Conservation (phyloP, 2,329 filamentous ascomycete genomes). For the Zymoseptoria crescenta region DNA sequence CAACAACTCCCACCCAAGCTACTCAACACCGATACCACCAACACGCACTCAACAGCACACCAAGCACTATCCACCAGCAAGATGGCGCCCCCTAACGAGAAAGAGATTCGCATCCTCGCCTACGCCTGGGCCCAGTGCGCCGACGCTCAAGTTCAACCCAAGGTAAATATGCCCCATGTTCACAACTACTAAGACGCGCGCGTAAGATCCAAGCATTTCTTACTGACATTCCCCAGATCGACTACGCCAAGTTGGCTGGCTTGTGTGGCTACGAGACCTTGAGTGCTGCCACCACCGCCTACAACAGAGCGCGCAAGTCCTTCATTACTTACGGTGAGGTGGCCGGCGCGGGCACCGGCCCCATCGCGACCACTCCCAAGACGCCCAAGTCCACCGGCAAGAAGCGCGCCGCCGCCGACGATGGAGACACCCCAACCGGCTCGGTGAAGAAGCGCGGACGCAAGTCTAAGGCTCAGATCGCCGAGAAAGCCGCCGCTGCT, state of each 20-base stretch:
- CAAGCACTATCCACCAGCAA: background rate
- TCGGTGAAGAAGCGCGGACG: background rate
- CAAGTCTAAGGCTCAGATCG: background rate
- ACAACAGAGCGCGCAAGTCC: constrained; percentile 61
- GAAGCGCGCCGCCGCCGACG: background rate
- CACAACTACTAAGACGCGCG: too few species aligned
- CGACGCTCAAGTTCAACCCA: background rate
- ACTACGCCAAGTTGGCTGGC: constrained; percentile 14
- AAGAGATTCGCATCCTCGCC: constrained; percentile 3
- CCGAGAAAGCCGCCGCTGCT: background rate
- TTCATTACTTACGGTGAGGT: constrained; percentile 23
- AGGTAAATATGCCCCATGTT: constrained; percentile 1
- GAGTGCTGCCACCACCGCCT: constrained; percentile 14
- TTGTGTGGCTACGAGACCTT: constrained; percentile 12
- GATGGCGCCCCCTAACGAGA: constrained; percentile 1
- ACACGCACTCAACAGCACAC: background rate
- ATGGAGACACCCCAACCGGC: background rate
- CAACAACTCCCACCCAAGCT: too few species aligned
- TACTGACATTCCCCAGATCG: constrained; percentile 10
- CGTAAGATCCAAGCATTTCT: background rate
- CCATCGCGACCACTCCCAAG: background rate
- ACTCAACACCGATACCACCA: too few species aligned
- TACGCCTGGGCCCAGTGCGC: constrained; percentile 6
- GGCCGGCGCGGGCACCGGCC: too few species aligned
- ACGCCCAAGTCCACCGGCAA: background rate